Percentiles rank a stretch among this genome's conserved stretches.
Conservation (phyloP, 1,284 basidiomycete species). For the Coniferiporia sulphurascens region DNA sequence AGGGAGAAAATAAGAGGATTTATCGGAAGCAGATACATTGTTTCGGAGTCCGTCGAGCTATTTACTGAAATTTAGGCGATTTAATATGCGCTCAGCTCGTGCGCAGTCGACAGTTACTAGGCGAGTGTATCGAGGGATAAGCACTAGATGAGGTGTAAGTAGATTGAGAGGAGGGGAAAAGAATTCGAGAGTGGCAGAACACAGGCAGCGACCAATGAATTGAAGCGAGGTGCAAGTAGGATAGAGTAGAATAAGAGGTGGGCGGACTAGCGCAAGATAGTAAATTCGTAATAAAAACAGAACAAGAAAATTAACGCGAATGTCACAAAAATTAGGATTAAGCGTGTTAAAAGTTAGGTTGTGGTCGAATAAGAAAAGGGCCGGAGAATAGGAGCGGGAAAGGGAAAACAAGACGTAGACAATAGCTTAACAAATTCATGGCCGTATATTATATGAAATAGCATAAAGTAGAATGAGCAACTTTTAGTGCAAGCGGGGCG, state of each 20-base stretch:
- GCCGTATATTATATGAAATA: neutral
- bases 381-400: neutral
- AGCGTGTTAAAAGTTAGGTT: neutral
- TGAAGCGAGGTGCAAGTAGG: neutral
- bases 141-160: neutral
- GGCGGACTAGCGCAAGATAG: neutral
- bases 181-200: neutral
- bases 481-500: neutral
- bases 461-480: neutral
- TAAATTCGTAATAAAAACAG: neutral
- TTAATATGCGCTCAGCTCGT: no score
- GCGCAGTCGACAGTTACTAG: neutral
- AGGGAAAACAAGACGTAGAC: slow-evolving; percentile 1
- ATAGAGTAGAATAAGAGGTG: neutral
- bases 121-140: neutral
- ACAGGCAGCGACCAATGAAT: neutral
- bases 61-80: neutral
- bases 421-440: neutral
- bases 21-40: neutral
- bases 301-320: neutral
- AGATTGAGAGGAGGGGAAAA: neutral
- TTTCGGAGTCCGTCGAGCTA: neutral
- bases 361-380: neutral
- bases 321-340: neutral
- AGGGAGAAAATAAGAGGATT: neutral